phyloP scores from a whole-genome alignment of 2,329 filamentous ascomycete species.

The Aspergillus sp. region DNA sequence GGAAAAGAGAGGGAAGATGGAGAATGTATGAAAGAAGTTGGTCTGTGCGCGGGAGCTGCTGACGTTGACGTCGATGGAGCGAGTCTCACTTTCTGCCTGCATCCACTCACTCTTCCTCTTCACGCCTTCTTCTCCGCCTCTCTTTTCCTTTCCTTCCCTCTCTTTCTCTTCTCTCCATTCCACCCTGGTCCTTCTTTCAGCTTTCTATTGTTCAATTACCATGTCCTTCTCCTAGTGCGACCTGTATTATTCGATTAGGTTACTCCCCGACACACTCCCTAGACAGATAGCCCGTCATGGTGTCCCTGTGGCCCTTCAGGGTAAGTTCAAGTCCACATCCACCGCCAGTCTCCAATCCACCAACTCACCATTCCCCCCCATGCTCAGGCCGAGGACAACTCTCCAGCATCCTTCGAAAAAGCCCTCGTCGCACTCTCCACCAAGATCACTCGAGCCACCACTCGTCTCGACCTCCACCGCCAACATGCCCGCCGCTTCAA shows the following conservation, averaged over 20 bases:
- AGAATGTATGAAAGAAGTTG: not conserved
- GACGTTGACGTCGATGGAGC: constrained; percentile 6
- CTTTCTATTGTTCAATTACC: not conserved
- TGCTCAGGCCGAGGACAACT: constrained; percentile 71
- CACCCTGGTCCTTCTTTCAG: not conserved
- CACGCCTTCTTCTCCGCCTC: constrained; percentile 2
- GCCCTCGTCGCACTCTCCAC: constrained; percentile 76
- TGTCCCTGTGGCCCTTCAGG: constrained; percentile 84
- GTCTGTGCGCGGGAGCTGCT: constrained; percentile 13
- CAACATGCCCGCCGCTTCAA: constrained; percentile 74
- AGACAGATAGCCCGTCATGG: constrained; percentile 56
- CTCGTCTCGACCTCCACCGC: constrained; percentile 72
- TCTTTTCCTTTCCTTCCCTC: constrained; percentile 6
- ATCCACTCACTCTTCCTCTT: constrained; percentile 2
- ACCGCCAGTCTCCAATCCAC: not conserved
- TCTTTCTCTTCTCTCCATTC: constrained; percentile 6
- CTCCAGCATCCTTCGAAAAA: constrained; percentile 91
- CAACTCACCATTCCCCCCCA: constrained; percentile 2
- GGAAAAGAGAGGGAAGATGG: not conserved
- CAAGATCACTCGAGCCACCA: constrained; percentile 76
- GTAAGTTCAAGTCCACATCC: constrained; percentile 48
- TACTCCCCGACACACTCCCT: not conserved
- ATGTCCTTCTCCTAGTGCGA: not conserved
- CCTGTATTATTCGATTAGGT: not conserved
- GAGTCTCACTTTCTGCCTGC: constrained; percentile 1